These are phyloP conservation scores for Phyllosticta citrichinensis DNA, from an alignment of 2,329 filamentous ascomycete genomes.

Conservation along the genomic window DNA sequence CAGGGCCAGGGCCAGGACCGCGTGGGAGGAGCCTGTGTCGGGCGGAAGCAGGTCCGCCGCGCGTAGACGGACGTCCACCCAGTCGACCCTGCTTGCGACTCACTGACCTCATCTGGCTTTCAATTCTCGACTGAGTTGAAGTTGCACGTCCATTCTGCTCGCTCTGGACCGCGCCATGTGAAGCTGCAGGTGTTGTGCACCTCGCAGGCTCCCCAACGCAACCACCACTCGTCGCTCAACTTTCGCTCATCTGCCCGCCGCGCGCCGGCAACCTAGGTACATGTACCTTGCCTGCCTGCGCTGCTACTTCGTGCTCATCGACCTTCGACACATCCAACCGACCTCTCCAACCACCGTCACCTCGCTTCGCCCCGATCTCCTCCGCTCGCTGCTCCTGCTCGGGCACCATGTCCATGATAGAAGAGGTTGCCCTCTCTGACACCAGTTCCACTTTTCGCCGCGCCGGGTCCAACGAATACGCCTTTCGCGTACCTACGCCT, in stretches of 20 bases:
- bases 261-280: not conserved
- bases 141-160: too few species aligned
- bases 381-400: not conserved
- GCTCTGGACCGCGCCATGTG: too few species aligned
- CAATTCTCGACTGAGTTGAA: too few species aligned
- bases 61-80: not conserved
- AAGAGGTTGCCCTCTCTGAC: slow-evolving; percentile 24
- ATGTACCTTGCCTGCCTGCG: too few species aligned
- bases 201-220: too few species aligned
- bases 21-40: not conserved
- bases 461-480: slow-evolving; percentile 29
- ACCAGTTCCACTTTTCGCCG: slow-evolving; percentile 15
- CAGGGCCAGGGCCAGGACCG: not conserved
- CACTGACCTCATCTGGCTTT: not conserved
- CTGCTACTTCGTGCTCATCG: not conserved
- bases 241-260: not conserved
- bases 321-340: not conserved
- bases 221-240: too few species aligned
- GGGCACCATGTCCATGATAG: slow-evolving; percentile 13
- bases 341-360: not conserved
- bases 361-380: not conserved
- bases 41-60: not conserved
- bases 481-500: slow-evolving; percentile 37
- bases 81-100: too few species aligned
- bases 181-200: too few species aligned